Conservation (phyloP, 1,284 basidiomycete species). For the Porodaedalea pini region DNA sequence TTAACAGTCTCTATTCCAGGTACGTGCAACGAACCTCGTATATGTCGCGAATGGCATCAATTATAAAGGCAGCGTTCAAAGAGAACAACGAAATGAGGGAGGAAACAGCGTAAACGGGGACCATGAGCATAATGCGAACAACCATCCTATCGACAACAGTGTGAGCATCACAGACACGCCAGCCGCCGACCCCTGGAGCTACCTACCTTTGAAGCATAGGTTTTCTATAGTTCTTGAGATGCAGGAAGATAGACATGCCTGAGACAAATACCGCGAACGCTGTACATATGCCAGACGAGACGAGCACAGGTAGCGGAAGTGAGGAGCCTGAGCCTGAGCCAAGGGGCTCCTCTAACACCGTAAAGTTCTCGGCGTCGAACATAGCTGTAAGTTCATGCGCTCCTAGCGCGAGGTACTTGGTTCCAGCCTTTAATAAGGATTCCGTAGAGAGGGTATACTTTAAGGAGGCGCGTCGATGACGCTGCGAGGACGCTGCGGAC, state of each 20-base stretch:
- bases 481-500: neutral
- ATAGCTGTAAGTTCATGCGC: neutral
- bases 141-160: conserved; percentile 80
- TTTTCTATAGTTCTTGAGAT: conserved; percentile 88
- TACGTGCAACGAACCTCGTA: conserved; percentile 72
- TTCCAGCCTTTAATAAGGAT: neutral
- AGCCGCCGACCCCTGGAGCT: conserved; percentile 27
- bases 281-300: conserved; percentile 60
- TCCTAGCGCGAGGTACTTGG: neutral
- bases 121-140: conserved; percentile 96
- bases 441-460: neutral
- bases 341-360: neutral
- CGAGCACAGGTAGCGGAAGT: conserved; percentile 50
- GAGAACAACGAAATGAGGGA: conserved; percentile 94
- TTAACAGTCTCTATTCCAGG: neutral
- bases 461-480: neutral
- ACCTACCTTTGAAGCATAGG: conserved; percentile 74
- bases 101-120: conserved; percentile 88
- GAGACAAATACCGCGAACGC: conserved; percentile 76
- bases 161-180: conserved; percentile 24
- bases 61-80: conserved; percentile 92
- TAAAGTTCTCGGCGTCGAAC: neutral
- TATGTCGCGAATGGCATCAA: conserved; percentile 91
- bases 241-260: conserved; percentile 78
- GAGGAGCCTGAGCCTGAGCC: conserved; percentile 43